Evolutionary conservation across 2,329 filamentous ascomycete species (phyloP), one percentile per base, ranked within the genome.

Genomic region (Calonectria crousiana): DNA sequence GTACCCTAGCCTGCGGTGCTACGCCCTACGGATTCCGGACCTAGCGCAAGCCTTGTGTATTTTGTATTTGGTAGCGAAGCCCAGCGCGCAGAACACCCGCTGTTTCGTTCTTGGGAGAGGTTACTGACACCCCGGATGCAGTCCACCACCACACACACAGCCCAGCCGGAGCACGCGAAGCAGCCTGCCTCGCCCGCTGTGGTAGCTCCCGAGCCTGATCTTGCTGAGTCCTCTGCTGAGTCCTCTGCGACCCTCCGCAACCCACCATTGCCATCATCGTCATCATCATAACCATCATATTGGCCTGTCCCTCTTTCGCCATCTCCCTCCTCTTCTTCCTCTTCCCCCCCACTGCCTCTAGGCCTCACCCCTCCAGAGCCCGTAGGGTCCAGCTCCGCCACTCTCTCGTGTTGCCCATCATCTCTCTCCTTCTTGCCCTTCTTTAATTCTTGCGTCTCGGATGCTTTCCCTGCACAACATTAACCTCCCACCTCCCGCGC

Each of bases 171-270:
- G 34, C 41, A 23, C n/a, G 65, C 65, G 23, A 64, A 30, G 9
- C 44, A 23, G 44, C 44, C 20, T 47, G 44, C n/a, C 44, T 47
- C n/a, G 44, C 16, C 60, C 34, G 58, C 58, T 44, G 74, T 73
- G 77, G 73, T 30, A 75, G 74, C 77, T 78, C 75, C 62, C 76
- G 76, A 80, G 74, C 78, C 77, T 79, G 77, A 80, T 80, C 76
- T 77, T 73, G 77, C 73, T 78, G 78, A 76, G 75, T 78, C 75
- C 73, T 80, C 64, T 71, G 73, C 41, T 49, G 32, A 44, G 56
- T 70, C 65, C 70, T 51, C 47, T 53, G 71, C 70, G 51, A 68
- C 72, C 69, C 70, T 79, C 69, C 62, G 76, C 77, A 73, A 77
- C 76, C 76, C 69, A 71, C 69, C 72, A 62, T 69, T 71, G 47